phyloP scores from a whole-genome alignment of 192 early-diverging fungal species.

The Chytriomyces hyalinus region DNA sequence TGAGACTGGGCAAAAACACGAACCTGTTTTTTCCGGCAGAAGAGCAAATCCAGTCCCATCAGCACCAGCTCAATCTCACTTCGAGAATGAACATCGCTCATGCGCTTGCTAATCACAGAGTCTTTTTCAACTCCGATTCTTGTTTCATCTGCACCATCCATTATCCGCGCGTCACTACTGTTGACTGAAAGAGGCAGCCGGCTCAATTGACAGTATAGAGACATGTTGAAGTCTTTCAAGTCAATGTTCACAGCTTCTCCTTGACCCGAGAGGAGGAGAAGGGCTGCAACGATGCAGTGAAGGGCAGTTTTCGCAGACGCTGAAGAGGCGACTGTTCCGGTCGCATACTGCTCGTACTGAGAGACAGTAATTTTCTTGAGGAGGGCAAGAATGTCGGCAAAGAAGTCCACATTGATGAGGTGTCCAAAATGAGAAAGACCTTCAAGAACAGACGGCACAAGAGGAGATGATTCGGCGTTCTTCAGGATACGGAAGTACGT shows the following conservation, averaged over 20 bases:
- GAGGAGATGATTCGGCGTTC: constrained; percentile 72
- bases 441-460: constrained; percentile 78
- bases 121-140: constrained; percentile 42
- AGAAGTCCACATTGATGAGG: constrained; percentile 96
- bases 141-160: constrained; percentile 48
- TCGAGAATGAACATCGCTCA: constrained; percentile 37
- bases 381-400: constrained; percentile 82
- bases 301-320: constrained; percentile 72
- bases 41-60: constrained; percentile 83
- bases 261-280: constrained; percentile 87
- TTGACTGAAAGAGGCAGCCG: constrained; percentile 57
- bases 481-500: constrained; percentile 96
- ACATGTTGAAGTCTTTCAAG: constrained; percentile 86
- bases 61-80: constrained; percentile 83
- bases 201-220: constrained; percentile 81
- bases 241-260: constrained; percentile 92
- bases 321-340: constrained; percentile 41
- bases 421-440: constrained; percentile 84
- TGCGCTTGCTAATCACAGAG: constrained; percentile 7
- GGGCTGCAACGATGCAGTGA: constrained; percentile 88
- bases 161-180: constrained; percentile 47
- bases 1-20: neutral
- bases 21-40: constrained; percentile 72
- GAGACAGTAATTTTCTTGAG: constrained; percentile 81
- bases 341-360: constrained; percentile 60